Conservation (phyloP, 169 alveolate species). For the Plasmodium gallinaceum region DNA sequence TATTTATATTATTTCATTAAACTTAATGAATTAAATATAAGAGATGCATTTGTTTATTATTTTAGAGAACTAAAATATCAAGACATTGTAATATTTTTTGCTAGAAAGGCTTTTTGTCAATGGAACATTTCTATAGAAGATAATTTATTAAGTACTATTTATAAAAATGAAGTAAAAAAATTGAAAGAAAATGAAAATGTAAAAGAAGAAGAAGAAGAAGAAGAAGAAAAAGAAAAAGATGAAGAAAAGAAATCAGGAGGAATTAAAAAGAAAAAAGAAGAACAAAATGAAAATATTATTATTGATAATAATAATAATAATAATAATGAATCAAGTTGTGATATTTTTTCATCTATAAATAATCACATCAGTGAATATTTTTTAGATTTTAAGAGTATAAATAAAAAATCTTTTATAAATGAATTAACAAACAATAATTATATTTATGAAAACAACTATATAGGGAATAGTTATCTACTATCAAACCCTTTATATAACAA, state of each 20-base stretch:
- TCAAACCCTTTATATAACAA: constrained; percentile 52
- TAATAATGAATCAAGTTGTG: neutral
- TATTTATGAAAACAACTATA: constrained; percentile 31
- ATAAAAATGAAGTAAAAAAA: neutral
- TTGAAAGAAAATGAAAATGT: neutral
- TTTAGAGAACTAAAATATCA: constrained; percentile 44
- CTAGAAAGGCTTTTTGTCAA: constrained; percentile 26
- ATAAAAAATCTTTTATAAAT: neutral
- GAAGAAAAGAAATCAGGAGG: neutral
- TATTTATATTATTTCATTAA: constrained; percentile 55
- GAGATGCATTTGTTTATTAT: constrained; percentile 55
- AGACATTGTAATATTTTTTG: constrained; percentile 43
- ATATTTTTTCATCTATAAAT: neutral
- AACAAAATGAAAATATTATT: neutral
- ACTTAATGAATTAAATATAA: constrained; percentile 48
- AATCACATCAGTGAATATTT: neutral
- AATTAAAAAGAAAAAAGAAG: neutral
- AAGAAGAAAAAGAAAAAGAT: neutral
- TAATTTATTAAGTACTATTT: neutral
- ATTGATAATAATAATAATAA: neutral
- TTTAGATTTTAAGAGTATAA: neutral
- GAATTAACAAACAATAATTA: constrained; percentile 50
- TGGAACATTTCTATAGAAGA: constrained; percentile 18
- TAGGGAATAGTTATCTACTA: constrained; percentile 27
- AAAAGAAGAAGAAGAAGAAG: neutral